Percentiles rank a stretch among this genome's conserved stretches.
phyloP scores from a whole-genome alignment of 768 basidiomycete species.

The Boletus sp. region DNA sequence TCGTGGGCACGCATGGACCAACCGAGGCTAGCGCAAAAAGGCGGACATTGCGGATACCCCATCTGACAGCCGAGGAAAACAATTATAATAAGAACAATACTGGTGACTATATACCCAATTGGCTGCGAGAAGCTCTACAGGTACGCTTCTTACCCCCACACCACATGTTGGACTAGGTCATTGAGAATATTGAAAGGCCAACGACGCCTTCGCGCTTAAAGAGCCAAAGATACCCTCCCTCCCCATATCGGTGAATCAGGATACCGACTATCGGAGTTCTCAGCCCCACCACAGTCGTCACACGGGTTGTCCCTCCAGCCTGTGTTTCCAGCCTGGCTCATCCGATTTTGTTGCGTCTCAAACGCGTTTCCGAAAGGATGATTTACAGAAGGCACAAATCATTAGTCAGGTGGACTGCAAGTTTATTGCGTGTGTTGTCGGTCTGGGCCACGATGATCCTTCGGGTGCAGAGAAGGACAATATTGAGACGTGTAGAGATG shows the following conservation, averaged over 20 bases:
- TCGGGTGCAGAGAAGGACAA: conserved; percentile 13
- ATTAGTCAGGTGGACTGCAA: conserved; percentile 88
- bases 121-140: conserved; percentile 61
- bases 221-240: conserved; percentile 47
- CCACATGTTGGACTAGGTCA: conserved; percentile 1
- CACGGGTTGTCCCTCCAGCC: conserved; percentile 5
- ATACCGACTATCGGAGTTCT: conserved; percentile 8
- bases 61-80: conserved; percentile 1
- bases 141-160: conserved; percentile 35
- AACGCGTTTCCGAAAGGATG: conserved; percentile 45
- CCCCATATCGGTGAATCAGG: conserved; percentile 10
- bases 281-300: conserved; percentile 12
- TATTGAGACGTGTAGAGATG: conserved; percentile 15
- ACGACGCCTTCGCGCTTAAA: conserved; percentile 48
- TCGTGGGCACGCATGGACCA: conserved; percentile 5
- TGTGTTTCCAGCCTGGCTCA: conserved; percentile 9
- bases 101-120: conserved; percentile 43
- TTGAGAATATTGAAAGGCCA: conserved; percentile 40
- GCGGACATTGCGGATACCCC: conserved; percentile 12
- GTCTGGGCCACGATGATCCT: conserved; percentile 19
- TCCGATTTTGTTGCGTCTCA: conserved; percentile 19
- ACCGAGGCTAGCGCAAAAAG: conserved; percentile 9
- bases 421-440: conserved; percentile 76
- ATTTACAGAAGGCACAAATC: conserved; percentile 55
- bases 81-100: conserved; percentile 4